Base-by-base conservation (phyloP, 2,329 filamentous ascomycete species). In the Fusarium sterilihyphosum region DNA sequence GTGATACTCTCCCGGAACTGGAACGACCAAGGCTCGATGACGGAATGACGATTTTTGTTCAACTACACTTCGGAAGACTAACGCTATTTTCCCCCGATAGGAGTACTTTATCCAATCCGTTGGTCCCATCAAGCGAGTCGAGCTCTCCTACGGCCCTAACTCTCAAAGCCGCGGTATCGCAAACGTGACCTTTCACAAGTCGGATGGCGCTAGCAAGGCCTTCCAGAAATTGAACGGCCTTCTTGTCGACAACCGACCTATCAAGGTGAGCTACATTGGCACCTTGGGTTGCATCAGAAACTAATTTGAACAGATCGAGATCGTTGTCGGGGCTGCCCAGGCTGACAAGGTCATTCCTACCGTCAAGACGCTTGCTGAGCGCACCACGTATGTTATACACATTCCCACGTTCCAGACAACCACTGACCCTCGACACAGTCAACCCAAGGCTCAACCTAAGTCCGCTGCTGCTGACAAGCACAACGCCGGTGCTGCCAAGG, bases 21-120 rank as follows among this genome's bases (percentile, higher is more conserved):
- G 77, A 80, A 76, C 78, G 76, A 79, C 77, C 74, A 77, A 80
- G 76, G 71, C 76, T 79, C 78, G 78, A 76, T 75, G 74, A 76
- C 76, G 77, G 75, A 81, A 75, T 79, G 76, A 77, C 75, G 76
- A 70, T 74, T 74, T 73, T 62, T 72, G 59, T 70, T 70, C 74
- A 76, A 76, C 72, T 63, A 65, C 70, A 72, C 77, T 80, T 77
- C 78, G 83, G 82, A 85, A 87, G 80, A 93, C 93, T 94, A 91
- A 94, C 92, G 84, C 86, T 83, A 81, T 84, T 86, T 87, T 70
- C 83, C 84, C 85, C 84, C 84, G 84, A 86, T 94, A 99, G 96
- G 96, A 99, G 87, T 99, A 98, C 85, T 98, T 99, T 84, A 86
- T 88, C 81, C 92, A 94, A 81, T 93, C 94, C 79, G 91, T 98